Percentiles rank a stretch among this genome's conserved stretches.
phyloP scores from a whole-genome alignment of 495 filamentous ascomycete genomes.

The Tuber brumale region DNA sequence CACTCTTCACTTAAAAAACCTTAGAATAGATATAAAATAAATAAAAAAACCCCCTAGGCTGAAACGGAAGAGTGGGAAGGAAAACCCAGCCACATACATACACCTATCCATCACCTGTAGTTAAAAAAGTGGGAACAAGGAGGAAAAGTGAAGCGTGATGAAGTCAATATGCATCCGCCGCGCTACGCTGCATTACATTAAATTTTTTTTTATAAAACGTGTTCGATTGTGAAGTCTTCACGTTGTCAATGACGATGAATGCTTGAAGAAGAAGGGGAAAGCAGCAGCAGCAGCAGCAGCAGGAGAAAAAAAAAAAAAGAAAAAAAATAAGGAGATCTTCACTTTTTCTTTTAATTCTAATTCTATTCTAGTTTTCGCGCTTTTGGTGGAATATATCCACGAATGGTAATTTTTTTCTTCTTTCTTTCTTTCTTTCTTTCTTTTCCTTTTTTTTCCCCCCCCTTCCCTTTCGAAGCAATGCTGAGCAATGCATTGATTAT shows the following conservation, averaged over 20 bases:
- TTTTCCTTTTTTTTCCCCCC: neutral
- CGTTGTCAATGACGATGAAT: neutral
- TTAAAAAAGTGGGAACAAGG: neutral
- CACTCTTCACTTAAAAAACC: neutral
- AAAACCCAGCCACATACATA: too few relatives aligned
- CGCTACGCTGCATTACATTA: neutral
- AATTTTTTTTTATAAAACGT: slow-evolving; percentile 4
- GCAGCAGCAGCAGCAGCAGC: too few relatives aligned
- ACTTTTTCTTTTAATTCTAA: too few relatives aligned
- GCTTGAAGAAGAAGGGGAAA: neutral
- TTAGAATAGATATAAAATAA: neutral
- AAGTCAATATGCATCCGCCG: neutral
- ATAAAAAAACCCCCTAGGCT: neutral
- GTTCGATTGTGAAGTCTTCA: neutral
- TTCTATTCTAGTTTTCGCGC: too few relatives aligned
- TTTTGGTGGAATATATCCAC: too few relatives aligned
- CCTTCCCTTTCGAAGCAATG: too few relatives aligned
- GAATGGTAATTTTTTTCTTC: too few relatives aligned
- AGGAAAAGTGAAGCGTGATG: neutral
- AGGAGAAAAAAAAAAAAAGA: too few relatives aligned
- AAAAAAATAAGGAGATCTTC: too few relatives aligned
- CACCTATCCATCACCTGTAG: neutral
- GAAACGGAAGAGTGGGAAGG: neutral
- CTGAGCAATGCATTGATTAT: too few relatives aligned
- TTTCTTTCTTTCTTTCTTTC: neutral